Conservation (phyloP, 1,284 basidiomycete genomes). For the Mycosarcoma maydis region DNA sequence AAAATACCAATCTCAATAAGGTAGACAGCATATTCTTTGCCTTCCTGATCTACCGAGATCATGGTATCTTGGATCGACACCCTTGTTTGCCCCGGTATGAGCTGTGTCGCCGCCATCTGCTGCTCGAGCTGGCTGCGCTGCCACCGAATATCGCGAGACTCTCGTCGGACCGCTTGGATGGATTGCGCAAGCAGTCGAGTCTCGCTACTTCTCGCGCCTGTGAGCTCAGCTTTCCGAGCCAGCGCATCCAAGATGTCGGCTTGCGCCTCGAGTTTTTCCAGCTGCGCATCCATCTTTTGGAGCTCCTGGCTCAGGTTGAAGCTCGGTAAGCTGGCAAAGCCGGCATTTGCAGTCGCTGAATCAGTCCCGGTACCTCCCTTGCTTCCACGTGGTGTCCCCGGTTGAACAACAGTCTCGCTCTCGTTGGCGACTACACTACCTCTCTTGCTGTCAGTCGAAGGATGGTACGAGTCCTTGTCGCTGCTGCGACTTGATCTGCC, state of each 20-base stretch:
- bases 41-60: conserved; percentile 72
- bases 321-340: conserved; percentile 12
- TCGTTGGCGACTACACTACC: background rate
- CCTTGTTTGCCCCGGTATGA: conserved; percentile 79
- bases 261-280: conserved; percentile 80
- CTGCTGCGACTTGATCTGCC: conserved; percentile 11
- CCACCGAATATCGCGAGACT: conserved; percentile 83
- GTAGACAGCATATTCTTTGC: conserved; percentile 88
- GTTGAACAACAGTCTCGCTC: conserved; percentile 3
- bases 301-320: conserved; percentile 36
- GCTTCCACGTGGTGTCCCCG: conserved; percentile 11
- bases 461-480: conserved; percentile 13
- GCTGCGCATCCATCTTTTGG: conserved; percentile 71
- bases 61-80: conserved; percentile 44
- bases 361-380: background rate
- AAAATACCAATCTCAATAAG: conserved; percentile 81
- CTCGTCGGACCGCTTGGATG: conserved; percentile 80
- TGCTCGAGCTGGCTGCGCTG: conserved; percentile 73
- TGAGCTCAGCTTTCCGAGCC: conserved; percentile 91
- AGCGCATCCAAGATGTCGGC: conserved; percentile 83
- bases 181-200: conserved; percentile 82
- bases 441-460: conserved; percentile 15
- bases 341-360: background rate
- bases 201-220: conserved; percentile 82
- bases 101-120: conserved; percentile 90